Evolutionary conservation across 129 eudicot genomes (phyloP).

Genomic region (Logfia minima): DNA sequence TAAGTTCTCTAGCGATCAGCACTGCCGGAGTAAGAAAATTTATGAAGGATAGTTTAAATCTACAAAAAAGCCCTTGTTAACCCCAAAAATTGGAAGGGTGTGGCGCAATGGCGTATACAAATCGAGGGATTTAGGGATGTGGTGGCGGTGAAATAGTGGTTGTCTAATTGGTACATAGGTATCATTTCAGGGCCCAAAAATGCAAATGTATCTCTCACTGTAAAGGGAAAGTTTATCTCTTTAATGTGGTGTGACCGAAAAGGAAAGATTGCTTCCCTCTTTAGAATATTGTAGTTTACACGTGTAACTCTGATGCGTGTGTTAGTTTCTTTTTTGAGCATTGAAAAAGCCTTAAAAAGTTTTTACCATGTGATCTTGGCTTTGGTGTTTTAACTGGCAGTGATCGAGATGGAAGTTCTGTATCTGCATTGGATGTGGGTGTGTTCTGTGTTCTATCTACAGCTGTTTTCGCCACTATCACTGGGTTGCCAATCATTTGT

Average conservation of each 20-base stretch:
- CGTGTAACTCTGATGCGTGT: background rate
- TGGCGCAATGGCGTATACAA: background rate
- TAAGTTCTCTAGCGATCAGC: constrained; percentile 7
- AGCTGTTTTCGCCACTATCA: background rate
- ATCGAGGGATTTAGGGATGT: background rate
- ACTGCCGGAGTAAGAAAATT: constrained; percentile 7
- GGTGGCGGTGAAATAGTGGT: background rate
- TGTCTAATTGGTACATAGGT: background rate
- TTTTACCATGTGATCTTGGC: background rate
- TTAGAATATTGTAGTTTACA: constrained; percentile 20
- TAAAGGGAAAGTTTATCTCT: constrained; percentile 26
- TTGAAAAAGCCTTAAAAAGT: background rate
- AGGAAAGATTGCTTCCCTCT: constrained; percentile 25
- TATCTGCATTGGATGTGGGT: background rate
- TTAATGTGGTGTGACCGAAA: constrained; percentile 30
- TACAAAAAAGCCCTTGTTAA: background rate
- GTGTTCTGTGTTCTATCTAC: background rate
- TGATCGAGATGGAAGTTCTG: background rate
- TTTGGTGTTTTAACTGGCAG: background rate
- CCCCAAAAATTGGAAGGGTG: background rate
- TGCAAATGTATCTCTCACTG: constrained; percentile 6
- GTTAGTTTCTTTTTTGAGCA: background rate
- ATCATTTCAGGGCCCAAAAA: constrained; percentile 29
- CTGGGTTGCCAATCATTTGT: too few species aligned
- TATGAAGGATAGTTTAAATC: constrained; percentile 5